Base-by-base conservation (phyloP, 257 asterid species). In the Parsonsia alboflavescens region DNA sequence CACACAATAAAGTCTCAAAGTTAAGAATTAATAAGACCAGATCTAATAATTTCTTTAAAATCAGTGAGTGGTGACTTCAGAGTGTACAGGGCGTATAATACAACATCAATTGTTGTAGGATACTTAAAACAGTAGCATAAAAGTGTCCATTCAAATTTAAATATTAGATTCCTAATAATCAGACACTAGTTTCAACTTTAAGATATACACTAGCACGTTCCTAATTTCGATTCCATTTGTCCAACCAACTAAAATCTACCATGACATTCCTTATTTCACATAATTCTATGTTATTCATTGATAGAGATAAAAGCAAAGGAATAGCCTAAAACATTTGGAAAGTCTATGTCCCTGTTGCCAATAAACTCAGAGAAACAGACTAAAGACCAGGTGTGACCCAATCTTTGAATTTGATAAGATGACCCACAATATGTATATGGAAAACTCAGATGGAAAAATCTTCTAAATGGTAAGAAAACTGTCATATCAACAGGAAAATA, bases 401-500 rank as follows among this genome's bases (percentile, higher is more conserved):
- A 65, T 7, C 17, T 65, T 65, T 39, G 39, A 33, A 33, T 33
- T 1, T 33, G 15, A 65, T 54, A 6, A 75, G 56, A 68, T 28
- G 50, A 54, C 61, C 46, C n/a, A 12, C 19, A 57, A 68, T 50
- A 68, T 48, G 17, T 26, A 65, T 7, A 41, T n/a, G 69, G 4
- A 65, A 65, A 39, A 39, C 16, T 39, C 46, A 36, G 28, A 17
- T 12, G 41, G 50, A n/a, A 64, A 41, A 64, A 64, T 36, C n/a
- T 4, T 1, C 26, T 3, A 65, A 65, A 39, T 19, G 8, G 45
- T 28, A 2, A 39, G 17, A 36, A 58, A 10, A 39, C 16, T 19
- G 26, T 36, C 26, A 42, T 39, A 65, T 7, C 19, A 5, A 65
- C 33, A 68, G 24, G 12, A 44, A 61, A 49, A 73, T 85, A 94